Conservation (phyloP, 176 grass and related monocot genomes). For the Lolium multiflorum region DNA sequence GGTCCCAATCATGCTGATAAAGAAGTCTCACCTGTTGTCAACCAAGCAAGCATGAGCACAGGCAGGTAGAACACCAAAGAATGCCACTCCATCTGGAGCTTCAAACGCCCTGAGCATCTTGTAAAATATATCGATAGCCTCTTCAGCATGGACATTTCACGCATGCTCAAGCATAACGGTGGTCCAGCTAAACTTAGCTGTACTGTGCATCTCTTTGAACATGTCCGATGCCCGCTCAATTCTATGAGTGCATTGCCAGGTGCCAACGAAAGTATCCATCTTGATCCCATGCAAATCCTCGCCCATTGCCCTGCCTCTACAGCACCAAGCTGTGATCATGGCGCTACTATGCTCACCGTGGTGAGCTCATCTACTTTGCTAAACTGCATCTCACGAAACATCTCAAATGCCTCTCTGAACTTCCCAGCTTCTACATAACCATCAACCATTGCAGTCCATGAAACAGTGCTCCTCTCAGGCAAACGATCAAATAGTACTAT, state of each 20-base stretch:
- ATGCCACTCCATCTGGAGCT: conserved; percentile 71
- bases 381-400: conserved; percentile 64
- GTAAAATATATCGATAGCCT: conserved; percentile 73
- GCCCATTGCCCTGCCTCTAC: conserved; percentile 74
- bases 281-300: conserved; percentile 72
- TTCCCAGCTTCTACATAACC: conserved; percentile 36
- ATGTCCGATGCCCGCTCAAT: conserved; percentile 56
- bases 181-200: conserved; percentile 76
- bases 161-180: conserved; percentile 68
- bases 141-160: conserved; percentile 58
- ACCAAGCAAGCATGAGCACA: conserved; percentile 78
- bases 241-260: conserved; percentile 46
- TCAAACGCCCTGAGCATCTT: conserved; percentile 62
- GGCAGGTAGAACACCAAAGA: conserved; percentile 74
- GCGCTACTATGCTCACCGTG: conserved; percentile 71
- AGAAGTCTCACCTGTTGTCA: conserved; percentile 65
- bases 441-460: conserved; percentile 76
- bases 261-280: conserved; percentile 54
- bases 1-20: conserved; percentile 56
- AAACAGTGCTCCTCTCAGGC: conserved; percentile 55
- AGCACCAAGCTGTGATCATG: conserved; percentile 78
- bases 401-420: conserved; percentile 70
- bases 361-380: conserved; percentile 61
- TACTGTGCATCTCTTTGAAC: conserved; percentile 65
- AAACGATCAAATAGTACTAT: conserved; percentile 62